Percentiles rank a stretch among this genome's conserved stretches.
phyloP scores from a whole-genome alignment of 2,329 filamentous ascomycete species.

The Nannizziopsis barbatae region DNA sequence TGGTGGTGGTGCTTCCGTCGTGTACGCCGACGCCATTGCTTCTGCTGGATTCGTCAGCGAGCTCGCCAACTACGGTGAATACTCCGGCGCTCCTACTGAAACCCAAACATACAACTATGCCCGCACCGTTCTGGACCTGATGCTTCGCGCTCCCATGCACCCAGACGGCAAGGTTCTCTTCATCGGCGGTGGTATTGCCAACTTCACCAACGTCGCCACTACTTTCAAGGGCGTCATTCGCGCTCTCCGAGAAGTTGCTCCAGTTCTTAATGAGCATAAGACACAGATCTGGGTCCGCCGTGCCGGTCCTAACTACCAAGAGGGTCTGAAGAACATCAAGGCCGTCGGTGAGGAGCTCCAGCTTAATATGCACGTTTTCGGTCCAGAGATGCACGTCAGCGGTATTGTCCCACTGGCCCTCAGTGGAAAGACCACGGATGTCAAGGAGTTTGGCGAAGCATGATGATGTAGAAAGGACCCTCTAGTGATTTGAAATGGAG shows the following conservation, averaged over 20 bases:
- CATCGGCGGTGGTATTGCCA: slow-evolving; percentile 99
- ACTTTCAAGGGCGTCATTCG: slow-evolving; percentile 99
- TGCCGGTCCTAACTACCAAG: slow-evolving; percentile 96
- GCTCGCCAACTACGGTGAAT: slow-evolving; percentile 98
- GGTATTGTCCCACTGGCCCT: slow-evolving; percentile 93
- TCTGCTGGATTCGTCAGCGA: slow-evolving; percentile 90
- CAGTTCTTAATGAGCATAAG: slow-evolving; percentile 84
- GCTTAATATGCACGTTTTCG: slow-evolving; percentile 85
- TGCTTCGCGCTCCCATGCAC: slow-evolving; percentile 78
- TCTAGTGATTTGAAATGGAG: neutral
- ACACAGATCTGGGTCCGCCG: slow-evolving; percentile 91
- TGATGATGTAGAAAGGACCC: slow-evolving; percentile 15
- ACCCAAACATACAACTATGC: slow-evolving; percentile 99
- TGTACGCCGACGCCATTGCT: slow-evolving; percentile 97
- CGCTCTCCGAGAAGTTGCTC: slow-evolving; percentile 80
- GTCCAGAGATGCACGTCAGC: slow-evolving; percentile 75
- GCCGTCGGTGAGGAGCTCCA: slow-evolving; percentile 85
- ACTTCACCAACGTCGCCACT: slow-evolving; percentile 99
- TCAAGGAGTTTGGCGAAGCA: slow-evolving; percentile 49
- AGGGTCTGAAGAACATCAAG: slow-evolving; percentile 99
- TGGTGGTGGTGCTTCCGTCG: slow-evolving; percentile 97
- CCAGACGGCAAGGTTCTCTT: slow-evolving; percentile 96
- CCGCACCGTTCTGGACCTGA: slow-evolving; percentile 88
- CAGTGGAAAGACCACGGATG: slow-evolving; percentile 47
- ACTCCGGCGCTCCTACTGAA: slow-evolving; percentile 97